phyloP scores from a whole-genome alignment of 192 early-diverging fungal species.

The Linnemannia elongata region DNA sequence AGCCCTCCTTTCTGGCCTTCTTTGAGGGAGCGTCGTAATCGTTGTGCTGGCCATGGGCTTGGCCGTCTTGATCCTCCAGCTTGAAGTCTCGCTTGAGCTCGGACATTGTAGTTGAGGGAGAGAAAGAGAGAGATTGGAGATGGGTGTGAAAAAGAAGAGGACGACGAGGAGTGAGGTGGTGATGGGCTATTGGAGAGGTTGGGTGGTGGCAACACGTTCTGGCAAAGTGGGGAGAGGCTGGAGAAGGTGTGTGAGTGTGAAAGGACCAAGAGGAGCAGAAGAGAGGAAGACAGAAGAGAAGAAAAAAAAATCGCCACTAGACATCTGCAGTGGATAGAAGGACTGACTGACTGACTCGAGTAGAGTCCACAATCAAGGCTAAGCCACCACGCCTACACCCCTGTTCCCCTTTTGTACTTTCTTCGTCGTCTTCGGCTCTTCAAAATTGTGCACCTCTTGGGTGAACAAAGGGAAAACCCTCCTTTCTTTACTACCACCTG shows the following conservation, averaged over 20 bases:
- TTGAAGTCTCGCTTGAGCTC: slow-evolving; percentile 53
- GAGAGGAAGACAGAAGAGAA: neutral
- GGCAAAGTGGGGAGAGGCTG: neutral
- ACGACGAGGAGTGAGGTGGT: neutral
- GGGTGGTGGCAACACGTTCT: neutral
- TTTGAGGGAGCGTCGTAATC: slow-evolving; percentile 38
- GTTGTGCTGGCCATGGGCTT: slow-evolving; percentile 14
- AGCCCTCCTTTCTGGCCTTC: slow-evolving; percentile 38
- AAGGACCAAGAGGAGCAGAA: slow-evolving; percentile 2
- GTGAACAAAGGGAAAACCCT: neutral
- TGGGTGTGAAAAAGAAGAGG: no score
- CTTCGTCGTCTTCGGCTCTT: neutral
- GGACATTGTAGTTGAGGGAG: slow-evolving; percentile 27
- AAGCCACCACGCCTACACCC: slow-evolving; percentile 6
- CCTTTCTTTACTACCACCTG: neutral
- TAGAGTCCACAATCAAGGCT: neutral
- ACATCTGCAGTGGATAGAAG: neutral
- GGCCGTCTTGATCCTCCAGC: slow-evolving; percentile 35
- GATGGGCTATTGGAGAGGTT: neutral
- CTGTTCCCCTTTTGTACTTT: neutral
- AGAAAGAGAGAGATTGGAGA: neutral
- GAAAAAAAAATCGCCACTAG: neutral
- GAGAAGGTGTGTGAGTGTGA: neutral
- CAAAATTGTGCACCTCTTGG: no score
- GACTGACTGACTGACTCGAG: neutral